A percentile compares a stretch with the other conserved stretches of the same genome.
phyloP scores from a whole-genome alignment of 1,284 basidiomycete genomes.

The Mycosarcoma maydis region DNA sequence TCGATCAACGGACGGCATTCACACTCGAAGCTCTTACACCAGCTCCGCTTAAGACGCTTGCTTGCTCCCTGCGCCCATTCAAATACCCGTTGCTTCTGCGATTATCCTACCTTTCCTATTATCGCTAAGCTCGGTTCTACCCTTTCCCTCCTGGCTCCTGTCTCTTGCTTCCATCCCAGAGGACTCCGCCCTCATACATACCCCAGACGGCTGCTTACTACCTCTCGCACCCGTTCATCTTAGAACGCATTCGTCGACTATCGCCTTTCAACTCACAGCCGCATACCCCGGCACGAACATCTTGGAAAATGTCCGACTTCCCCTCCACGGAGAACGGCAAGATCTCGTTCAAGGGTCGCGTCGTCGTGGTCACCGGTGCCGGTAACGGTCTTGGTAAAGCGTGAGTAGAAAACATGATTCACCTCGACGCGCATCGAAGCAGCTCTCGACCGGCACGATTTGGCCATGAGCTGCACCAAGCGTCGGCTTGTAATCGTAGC shows the following conservation, averaged over 20 bases:
- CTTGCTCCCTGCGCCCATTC: no score
- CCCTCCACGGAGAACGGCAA: constrained; percentile 63
- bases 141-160: no score
- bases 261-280: constrained; percentile 9
- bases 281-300: constrained; percentile 8
- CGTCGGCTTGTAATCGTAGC: no score
- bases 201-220: constrained; percentile 14
- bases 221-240: neutral
- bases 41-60: no score
- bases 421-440: no score
- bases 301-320: constrained; percentile 61
- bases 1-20: constrained; percentile 4
- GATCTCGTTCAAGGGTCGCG: constrained; percentile 82
- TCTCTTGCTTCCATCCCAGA: neutral
- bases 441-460: no score
- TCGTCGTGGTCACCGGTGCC: constrained; percentile 92
- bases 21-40: no score
- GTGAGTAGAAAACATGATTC: no score
- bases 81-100: constrained; percentile 25
- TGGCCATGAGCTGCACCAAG: no score
- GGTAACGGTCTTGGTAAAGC: constrained; percentile 92
- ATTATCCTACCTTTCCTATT: neutral
- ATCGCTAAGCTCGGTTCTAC: constrained; percentile 4
- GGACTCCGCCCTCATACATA: neutral
- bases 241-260: constrained; percentile 11